Evolutionary conservation across 2,329 filamentous ascomycete genomes (phyloP), one percentile per base, ranked within the genome.

Genomic region (Aspergillus bombycis): DNA sequence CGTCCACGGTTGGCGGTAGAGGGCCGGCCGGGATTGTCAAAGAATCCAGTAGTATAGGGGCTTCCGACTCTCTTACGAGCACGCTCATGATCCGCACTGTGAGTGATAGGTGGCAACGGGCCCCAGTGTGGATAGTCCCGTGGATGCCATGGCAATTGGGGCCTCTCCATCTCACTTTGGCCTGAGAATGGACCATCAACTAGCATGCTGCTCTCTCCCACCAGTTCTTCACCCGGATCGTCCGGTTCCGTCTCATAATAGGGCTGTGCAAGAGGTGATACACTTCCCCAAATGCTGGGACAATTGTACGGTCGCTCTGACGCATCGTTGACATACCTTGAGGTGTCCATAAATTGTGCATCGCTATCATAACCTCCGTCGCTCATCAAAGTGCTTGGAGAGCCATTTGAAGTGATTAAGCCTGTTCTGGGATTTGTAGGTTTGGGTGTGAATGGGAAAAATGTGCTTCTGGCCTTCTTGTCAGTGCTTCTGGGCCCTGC

Each of bases 311-410:
- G 52, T 32, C 62, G 52, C 19, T 67, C 65, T 48, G 62, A 41
- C 26, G 62, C 60, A 41, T 69, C 67, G 21, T 58, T 65, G 23
- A 62, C 64, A 16, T 74, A 70, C 26, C 70, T 72, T 28, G 78
- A 77, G 14, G 74, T 79, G 16, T 70, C 61, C 48, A 81, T 75
- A 43, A 64, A 77, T 36, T 77, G 77, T 12, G 78, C 78, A 69
- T 81, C 79, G 55, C 78, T 80, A 61, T 81, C 79, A 62, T 81
- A 80, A 9, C 72, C 77, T 60, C 70, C 70, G 41, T 78, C 78
- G 41, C 74, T 80, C 66, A 75, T 72, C 61, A 78, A 63, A 57
- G 75, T 78, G 58, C 74, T 73, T 46, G 72, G 75, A 38, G 74
- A 53, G n/a, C 71, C 70, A 30, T 64, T 58, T 9, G 72, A 60